Conservation (phyloP, 805 yeast genomes). For the Diddensiella transvaalensis region DNA sequence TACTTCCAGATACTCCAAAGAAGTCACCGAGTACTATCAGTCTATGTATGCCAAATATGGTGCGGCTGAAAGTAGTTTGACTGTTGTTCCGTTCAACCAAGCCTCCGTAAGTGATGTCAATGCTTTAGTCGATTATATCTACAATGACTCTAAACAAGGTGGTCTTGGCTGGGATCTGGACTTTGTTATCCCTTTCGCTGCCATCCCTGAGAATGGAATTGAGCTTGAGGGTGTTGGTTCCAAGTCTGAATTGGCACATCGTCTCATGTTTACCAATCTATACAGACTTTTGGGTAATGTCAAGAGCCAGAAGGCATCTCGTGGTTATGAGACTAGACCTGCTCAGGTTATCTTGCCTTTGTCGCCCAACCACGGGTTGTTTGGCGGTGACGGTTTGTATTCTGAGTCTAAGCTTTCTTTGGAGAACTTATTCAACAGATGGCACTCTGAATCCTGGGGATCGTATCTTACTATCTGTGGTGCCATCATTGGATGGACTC, state of each 20-base stretch:
- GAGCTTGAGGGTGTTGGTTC: slow-evolving; percentile 92
- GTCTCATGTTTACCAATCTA: slow-evolving; percentile 96
- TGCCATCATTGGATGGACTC: slow-evolving; percentile 99
- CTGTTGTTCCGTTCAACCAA: slow-evolving; percentile 98
- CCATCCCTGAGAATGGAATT: slow-evolving; percentile 98
- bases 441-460: slow-evolving; percentile 98
- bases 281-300: slow-evolving; percentile 89
- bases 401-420: slow-evolving; percentile 94
- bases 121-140: slow-evolving; percentile 79
- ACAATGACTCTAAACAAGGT: slow-evolving; percentile 74
- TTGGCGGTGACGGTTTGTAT: slow-evolving; percentile 97
- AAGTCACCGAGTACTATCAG: slow-evolving; percentile 95
- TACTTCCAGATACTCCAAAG: slow-evolving; percentile 90
- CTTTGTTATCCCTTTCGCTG: slow-evolving; percentile 95
- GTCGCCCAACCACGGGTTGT: slow-evolving; percentile 99
- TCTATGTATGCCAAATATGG: slow-evolving; percentile 89
- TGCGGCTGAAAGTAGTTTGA: slow-evolving; percentile 84
- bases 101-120: slow-evolving; percentile 94
- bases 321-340: slow-evolving; percentile 88
- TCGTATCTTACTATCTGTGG: slow-evolving; percentile 94
- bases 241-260: slow-evolving; percentile 94
- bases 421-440: slow-evolving; percentile 96
- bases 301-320: slow-evolving; percentile 73
- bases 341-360: slow-evolving; percentile 96
- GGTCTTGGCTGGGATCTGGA: slow-evolving; percentile 99